Evolutionary conservation across 1,284 basidiomycete species (phyloP).

Genomic region (Bjerkandera adusta): DNA sequence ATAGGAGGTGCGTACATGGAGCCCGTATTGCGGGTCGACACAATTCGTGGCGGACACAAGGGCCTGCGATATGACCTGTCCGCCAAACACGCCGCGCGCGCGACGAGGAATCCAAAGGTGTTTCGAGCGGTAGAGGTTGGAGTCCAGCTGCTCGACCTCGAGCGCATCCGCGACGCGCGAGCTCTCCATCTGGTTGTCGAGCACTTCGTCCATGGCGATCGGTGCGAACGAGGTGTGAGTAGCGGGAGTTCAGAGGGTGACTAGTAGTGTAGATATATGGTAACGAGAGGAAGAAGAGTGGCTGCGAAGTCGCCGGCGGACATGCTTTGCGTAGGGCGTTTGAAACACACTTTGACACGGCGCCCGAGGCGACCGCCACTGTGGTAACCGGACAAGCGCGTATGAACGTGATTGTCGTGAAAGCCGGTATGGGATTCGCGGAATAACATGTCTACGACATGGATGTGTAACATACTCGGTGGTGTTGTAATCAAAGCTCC

Average conservation of each 20-base stretch:
- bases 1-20: slow-evolving; percentile 58
- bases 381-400: too few relatives aligned
- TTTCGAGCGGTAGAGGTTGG: slow-evolving; percentile 73
- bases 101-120: slow-evolving; percentile 66
- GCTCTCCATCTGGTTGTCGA: slow-evolving; percentile 20
- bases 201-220: slow-evolving; percentile 18
- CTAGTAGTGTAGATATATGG: not conserved
- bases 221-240: not conserved
- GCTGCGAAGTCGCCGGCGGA: too few relatives aligned
- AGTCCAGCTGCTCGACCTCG: slow-evolving; percentile 79
- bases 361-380: too few relatives aligned
- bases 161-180: slow-evolving; percentile 67
- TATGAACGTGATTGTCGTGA: too few relatives aligned
- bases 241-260: not conserved
- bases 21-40: slow-evolving; percentile 61
- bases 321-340: too few relatives aligned
- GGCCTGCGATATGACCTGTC: slow-evolving; percentile 89
- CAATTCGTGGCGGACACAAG: slow-evolving; percentile 78
- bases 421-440: too few relatives aligned
- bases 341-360: too few relatives aligned
- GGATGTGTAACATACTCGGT: not conserved
- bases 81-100: slow-evolving; percentile 84
- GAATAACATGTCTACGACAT: too few relatives aligned
- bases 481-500: slow-evolving; percentile 66
- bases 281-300: too few relatives aligned